These are phyloP conservation scores for Suillus americanus DNA, from an alignment of 768 basidiomycete species.

Conservation along the genomic window DNA sequence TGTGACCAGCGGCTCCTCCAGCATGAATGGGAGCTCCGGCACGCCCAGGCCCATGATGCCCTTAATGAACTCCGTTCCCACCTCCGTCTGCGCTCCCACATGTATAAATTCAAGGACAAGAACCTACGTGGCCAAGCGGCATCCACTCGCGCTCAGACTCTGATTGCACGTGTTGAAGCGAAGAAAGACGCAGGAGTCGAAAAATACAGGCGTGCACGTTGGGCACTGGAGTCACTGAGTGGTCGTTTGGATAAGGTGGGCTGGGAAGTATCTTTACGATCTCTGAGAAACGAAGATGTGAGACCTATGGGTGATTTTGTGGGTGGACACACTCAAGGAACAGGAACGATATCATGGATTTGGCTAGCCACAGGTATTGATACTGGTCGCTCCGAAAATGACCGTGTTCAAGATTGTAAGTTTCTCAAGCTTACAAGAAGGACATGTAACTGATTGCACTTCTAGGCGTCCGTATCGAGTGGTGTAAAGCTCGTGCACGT, in stretches of 20 bases:
- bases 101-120: slow-evolving; percentile 15
- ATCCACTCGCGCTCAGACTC: slow-evolving; percentile 9
- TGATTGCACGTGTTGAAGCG: slow-evolving; percentile 6
- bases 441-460: background rate
- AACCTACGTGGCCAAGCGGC: slow-evolving; percentile 14
- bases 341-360: slow-evolving; percentile 10
- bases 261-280: background rate
- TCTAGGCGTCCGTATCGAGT: slow-evolving; percentile 18
- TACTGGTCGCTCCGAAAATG: background rate
- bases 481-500: slow-evolving; percentile 18
- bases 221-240: slow-evolving; percentile 3
- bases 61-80: slow-evolving; percentile 6
- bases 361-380: background rate
- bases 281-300: slow-evolving; percentile 1
- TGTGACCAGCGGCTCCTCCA: background rate
- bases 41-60: slow-evolving; percentile 16
- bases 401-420: background rate
- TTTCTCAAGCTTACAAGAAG: background rate
- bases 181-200: slow-evolving; percentile 6
- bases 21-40: slow-evolving; percentile 9
- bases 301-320: background rate
- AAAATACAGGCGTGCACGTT: slow-evolving; percentile 12
- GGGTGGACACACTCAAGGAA: slow-evolving; percentile 6
- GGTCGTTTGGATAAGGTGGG: background rate
- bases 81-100: slow-evolving; percentile 9